phyloP scores from a whole-genome alignment of 805 yeast species.

The Nakazawaea ambrosiae region DNA sequence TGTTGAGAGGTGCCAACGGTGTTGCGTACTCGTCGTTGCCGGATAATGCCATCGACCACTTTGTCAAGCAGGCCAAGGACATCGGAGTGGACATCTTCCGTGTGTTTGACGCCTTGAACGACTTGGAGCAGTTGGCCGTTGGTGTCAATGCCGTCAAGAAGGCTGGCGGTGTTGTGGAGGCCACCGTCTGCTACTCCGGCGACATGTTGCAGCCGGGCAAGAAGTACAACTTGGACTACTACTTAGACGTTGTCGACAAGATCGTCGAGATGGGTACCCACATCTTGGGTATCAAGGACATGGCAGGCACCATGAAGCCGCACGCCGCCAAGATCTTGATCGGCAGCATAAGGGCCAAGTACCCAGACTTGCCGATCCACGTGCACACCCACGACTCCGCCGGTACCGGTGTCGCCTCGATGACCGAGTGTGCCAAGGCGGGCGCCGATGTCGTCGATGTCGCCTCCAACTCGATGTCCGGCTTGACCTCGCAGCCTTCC shows the following conservation, averaged over 20 bases:
- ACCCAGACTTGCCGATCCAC: slow-evolving; percentile 94
- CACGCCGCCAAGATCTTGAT: slow-evolving; percentile 81
- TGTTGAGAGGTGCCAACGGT: slow-evolving; percentile 98
- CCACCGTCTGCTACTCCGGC: slow-evolving; percentile 97
- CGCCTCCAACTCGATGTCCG: slow-evolving; percentile 96
- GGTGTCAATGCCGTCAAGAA: slow-evolving; percentile 97
- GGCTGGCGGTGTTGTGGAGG: slow-evolving; percentile 99
- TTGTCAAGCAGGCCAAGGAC: slow-evolving; percentile 89
- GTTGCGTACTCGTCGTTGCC: slow-evolving; percentile 97
- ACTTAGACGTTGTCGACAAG: slow-evolving; percentile 71
- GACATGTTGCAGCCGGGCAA: slow-evolving; percentile 95
- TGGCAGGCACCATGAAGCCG: slow-evolving; percentile 99
- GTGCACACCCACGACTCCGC: slow-evolving; percentile 99
- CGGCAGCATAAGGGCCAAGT: slow-evolving; percentile 72
- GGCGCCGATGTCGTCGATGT: slow-evolving; percentile 99
- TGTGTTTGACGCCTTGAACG: slow-evolving; percentile 96
- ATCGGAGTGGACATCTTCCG: slow-evolving; percentile 97
- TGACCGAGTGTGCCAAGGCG: slow-evolving; percentile 88
- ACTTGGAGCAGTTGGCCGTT: slow-evolving; percentile 91
- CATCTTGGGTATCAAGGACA: slow-evolving; percentile 94
- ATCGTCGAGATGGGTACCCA: slow-evolving; percentile 95
- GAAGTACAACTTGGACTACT: slow-evolving; percentile 92
- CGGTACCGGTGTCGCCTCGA: slow-evolving; percentile 97
- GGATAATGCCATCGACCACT: slow-evolving; percentile 97
- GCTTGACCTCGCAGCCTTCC: slow-evolving; percentile 97